These are phyloP conservation scores for Tetramitus jugosus DNA, from an alignment of 208 protist genomes.

Conservation along the genomic window DNA sequence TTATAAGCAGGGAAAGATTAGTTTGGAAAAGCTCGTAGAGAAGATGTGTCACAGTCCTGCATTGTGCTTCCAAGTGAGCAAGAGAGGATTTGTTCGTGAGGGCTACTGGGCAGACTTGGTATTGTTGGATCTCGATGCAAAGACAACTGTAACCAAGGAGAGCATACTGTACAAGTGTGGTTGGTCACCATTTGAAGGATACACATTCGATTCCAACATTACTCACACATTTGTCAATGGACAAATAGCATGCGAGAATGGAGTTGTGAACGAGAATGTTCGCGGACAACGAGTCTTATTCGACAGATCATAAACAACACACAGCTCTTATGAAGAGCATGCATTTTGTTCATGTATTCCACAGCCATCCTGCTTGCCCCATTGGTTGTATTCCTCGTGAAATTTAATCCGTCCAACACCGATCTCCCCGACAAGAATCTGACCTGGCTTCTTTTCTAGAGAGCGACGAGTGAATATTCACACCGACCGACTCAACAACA, in stretches of 20 bases:
- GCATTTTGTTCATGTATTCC: too few relatives aligned
- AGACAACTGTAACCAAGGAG: constrained; percentile 53
- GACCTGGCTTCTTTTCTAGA: too few relatives aligned
- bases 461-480: too few relatives aligned
- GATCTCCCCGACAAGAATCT: too few relatives aligned
- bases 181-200: constrained; percentile 70
- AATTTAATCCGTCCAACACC: too few relatives aligned
- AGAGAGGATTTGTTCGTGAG: constrained; percentile 58
- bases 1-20: constrained; percentile 44
- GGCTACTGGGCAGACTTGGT: constrained; percentile 32
- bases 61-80: constrained; percentile 61
- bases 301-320: constrained; percentile 17
- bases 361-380: too few relatives aligned
- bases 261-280: neutral
- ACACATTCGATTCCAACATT: constrained; percentile 53
- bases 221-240: neutral
- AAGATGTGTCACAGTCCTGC: constrained; percentile 50
- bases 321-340: too few relatives aligned
- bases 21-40: constrained; percentile 37
- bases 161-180: constrained; percentile 63
- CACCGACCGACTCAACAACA: too few relatives aligned
- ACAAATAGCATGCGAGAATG: neutral
- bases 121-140: constrained; percentile 46
- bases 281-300: neutral
- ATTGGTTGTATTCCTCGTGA: too few relatives aligned